Percentiles rank a stretch among this genome's conserved stretches.
Evolutionary conservation across 2,329 filamentous ascomycete genomes (phyloP).

Genomic region (Hymenotorrendiella dingleyae): DNA sequence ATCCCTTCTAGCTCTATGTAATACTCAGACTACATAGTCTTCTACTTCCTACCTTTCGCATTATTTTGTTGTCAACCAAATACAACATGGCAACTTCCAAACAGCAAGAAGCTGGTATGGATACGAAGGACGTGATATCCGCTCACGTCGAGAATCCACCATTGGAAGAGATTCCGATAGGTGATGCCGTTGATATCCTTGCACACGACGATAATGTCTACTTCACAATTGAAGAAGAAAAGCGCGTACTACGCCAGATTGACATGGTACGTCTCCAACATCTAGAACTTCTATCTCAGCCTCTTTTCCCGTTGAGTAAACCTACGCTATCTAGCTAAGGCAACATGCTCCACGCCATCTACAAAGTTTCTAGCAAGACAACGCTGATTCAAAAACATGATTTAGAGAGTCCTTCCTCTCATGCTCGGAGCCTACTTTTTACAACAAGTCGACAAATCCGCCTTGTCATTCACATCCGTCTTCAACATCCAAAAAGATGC

Average conservation of each 20-base stretch:
- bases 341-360: too few relatives aligned
- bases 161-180: not conserved
- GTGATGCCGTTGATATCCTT: conserved; percentile 9
- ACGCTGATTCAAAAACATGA: too few relatives aligned
- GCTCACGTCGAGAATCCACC: conserved; percentile 9
- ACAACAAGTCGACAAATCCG: conserved; percentile 39
- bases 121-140: conserved; percentile 7
- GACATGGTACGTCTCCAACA: too few relatives aligned
- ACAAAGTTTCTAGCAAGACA: too few relatives aligned
- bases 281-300: too few relatives aligned
- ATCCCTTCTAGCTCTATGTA: too few relatives aligned
- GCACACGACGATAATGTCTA: conserved; percentile 10
- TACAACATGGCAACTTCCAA: not conserved
- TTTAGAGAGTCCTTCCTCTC: conserved; percentile 44
- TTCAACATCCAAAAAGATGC: conserved; percentile 44
- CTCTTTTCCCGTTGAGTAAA: too few relatives aligned
- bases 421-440: conserved; percentile 51
- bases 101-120: not conserved
- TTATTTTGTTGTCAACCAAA: not conserved
- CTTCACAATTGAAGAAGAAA: conserved; percentile 15
- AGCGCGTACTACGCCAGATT: conserved; percentile 30
- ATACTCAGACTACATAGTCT: too few relatives aligned
- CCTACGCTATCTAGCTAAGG: too few relatives aligned
- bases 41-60: not conserved
- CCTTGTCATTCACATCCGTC: conserved; percentile 38